These are phyloP conservation scores for Leishmania martiniquensis DNA, from an alignment of 208 protist species.

Conservation along the genomic window DNA sequence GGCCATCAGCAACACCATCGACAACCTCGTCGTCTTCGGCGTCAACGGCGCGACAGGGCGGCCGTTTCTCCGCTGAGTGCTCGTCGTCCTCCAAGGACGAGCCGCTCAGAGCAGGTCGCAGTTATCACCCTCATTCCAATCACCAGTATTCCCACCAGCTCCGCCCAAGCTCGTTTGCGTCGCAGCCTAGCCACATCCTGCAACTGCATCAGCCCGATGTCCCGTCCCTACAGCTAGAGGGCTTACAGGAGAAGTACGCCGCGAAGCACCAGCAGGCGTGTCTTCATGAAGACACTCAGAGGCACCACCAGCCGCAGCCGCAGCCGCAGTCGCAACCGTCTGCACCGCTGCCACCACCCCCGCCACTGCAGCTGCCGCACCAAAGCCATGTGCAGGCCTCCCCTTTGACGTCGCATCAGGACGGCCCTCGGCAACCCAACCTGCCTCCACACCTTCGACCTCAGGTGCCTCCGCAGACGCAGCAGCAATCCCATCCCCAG, in stretches of 20 bases:
- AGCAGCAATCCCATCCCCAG: neutral
- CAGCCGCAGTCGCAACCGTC: neutral
- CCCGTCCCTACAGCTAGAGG: neutral
- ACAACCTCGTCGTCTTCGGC: neutral
- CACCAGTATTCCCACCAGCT: neutral
- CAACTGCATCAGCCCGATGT: neutral
- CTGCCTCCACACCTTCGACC: conserved; percentile 13
- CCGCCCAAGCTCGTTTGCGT: neutral
- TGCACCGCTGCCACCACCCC: neutral
- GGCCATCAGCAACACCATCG: neutral
- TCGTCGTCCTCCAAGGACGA: conserved; percentile 11
- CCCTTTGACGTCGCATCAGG: neutral
- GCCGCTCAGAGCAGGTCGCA: neutral
- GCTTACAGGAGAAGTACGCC: neutral
- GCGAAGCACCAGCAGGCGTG: neutral
- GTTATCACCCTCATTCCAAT: neutral
- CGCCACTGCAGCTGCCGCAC: neutral
- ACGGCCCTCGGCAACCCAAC: conserved; percentile 5
- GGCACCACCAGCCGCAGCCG: neutral
- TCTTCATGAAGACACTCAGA: neutral
- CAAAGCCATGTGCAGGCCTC: neutral
- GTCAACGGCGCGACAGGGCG: conserved; percentile 1
- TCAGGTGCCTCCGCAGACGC: neutral
- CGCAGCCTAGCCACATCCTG: neutral
- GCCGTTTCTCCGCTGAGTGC: neutral